Evolutionary conservation across 257 asterid species (phyloP).

Genomic region (Penstemon davidsonii): DNA sequence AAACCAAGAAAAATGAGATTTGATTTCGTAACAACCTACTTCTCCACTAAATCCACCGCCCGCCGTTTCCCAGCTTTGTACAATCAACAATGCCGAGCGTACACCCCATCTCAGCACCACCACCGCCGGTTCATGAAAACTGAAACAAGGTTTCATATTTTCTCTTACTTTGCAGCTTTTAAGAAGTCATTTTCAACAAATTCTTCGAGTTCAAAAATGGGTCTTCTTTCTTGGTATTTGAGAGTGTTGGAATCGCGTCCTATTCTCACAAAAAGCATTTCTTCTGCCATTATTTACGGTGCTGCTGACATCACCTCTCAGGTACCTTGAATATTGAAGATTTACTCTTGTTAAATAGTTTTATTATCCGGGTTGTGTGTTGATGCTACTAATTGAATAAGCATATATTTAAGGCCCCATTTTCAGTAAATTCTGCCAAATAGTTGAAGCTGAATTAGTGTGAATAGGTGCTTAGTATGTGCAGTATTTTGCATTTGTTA

Average conservation of each 20-base stretch:
- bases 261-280: constrained; percentile 62
- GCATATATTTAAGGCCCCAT: neutral
- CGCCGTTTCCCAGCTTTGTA: constrained; percentile 28
- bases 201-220: constrained; percentile 40
- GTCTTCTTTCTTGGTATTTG: constrained; percentile 72
- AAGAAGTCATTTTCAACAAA: constrained; percentile 38
- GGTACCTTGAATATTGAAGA: constrained; percentile 34
- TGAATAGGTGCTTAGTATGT: neutral
- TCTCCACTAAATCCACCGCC: constrained; percentile 36
- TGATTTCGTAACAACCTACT: constrained; percentile 24
- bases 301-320: constrained; percentile 86
- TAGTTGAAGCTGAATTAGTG: constrained; percentile 3
- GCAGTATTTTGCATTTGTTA: neutral
- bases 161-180: constrained; percentile 13
- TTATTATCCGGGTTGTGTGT: neutral
- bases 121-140: constrained; percentile 25
- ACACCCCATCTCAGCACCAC: constrained; percentile 30
- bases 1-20: constrained; percentile 38
- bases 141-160: constrained; percentile 23
- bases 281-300: constrained; percentile 69
- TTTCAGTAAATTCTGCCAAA: neutral
- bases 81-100: constrained; percentile 36
- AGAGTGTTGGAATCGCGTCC: constrained; percentile 72
- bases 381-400: neutral
- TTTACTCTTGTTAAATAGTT: neutral